Evolutionary conservation across 2,329 filamentous ascomycete species (phyloP), one percentile per base, ranked within the genome.

Genomic region (Cladobotryum mycophilum): DNA sequence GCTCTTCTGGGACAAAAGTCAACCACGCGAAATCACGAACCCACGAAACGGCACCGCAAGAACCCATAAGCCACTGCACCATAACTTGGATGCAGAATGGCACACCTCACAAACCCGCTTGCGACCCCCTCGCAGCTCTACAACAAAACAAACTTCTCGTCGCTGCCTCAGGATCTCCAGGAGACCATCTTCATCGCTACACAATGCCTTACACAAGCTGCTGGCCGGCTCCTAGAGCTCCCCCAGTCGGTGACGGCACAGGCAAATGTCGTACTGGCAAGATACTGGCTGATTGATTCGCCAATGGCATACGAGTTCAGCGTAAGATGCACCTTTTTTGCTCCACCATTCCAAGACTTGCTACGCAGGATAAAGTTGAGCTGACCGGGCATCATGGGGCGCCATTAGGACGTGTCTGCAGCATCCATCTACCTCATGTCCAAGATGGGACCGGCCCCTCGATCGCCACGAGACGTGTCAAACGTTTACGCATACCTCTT

Each of bases 221-320:
- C 88, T 11, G 88, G 88, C 30, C 78, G 95, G 46, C 79, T 97
- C 15, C 78, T 99, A 3, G 82, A 88, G 44, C 76, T 97, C 37
- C 88, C 89, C 6, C 90, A 96, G 65, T 88, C 90, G 58, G 82
- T 89, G 37, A 88, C 93, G 37, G 88, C 90, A 4, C 88, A 90
- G 62, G 89, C 91, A 3, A 88, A 91, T 62, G 82, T 96, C 38
- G 70, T 93, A 0, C 81, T 95, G 34, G 85, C 86, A 47, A 81
- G 92, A 13, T 93, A 89, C 70, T 95, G 88, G 85, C 72, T 89
- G 20, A 66, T 75, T 22, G 76, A 72, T 63, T 80, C 67, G 49
- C 75, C 70, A 62, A 79, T 79, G 72, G 70, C 68, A 55, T 72
- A 74, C 67, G 83, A 83, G 60, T 86, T 82, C 50, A 77, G 72